Percentiles rank a stretch among this genome's conserved stretches.
Conservation (phyloP, 208 protist genomes). For the Tritrichomonas musculus region DNA sequence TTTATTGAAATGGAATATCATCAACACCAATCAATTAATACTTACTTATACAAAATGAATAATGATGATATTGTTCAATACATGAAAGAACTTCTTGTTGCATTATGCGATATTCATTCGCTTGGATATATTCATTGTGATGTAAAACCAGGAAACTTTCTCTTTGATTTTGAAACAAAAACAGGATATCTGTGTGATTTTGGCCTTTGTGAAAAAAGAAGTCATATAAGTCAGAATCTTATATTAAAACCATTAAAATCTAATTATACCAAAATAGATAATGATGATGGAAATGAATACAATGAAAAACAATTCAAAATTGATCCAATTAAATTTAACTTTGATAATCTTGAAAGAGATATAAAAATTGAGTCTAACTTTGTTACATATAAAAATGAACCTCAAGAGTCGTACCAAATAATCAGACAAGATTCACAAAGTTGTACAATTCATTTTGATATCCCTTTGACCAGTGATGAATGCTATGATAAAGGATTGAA, state of each 20-base stretch:
- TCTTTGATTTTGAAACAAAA: neutral
- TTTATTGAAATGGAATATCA: too few relatives aligned
- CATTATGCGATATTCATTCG: neutral
- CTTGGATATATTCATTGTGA: neutral
- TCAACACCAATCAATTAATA: too few relatives aligned
- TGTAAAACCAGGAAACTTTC: conserved; percentile 32
- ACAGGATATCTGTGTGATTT: conserved; percentile 24
- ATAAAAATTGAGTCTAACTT: neutral
- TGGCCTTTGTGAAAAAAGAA: conserved; percentile 28
- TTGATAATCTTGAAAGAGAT: neutral
- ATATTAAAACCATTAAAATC: too few relatives aligned
- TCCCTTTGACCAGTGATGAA: too few relatives aligned
- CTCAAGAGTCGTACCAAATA: too few relatives aligned
- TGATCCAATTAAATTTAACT: neutral
- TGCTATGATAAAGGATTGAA: too few relatives aligned
- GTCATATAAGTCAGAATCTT: too few relatives aligned
- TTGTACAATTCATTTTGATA: too few relatives aligned
- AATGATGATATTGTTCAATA: neutral
- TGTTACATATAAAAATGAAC: too few relatives aligned
- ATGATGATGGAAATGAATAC: too few relatives aligned
- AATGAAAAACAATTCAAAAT: neutral
- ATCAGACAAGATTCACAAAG: too few relatives aligned
- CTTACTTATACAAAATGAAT: neutral
- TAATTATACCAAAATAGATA: too few relatives aligned
- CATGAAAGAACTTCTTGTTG: neutral